Conservation (phyloP, 2,329 filamentous ascomycete genomes). For the Malbranchea zuffiana region DNA sequence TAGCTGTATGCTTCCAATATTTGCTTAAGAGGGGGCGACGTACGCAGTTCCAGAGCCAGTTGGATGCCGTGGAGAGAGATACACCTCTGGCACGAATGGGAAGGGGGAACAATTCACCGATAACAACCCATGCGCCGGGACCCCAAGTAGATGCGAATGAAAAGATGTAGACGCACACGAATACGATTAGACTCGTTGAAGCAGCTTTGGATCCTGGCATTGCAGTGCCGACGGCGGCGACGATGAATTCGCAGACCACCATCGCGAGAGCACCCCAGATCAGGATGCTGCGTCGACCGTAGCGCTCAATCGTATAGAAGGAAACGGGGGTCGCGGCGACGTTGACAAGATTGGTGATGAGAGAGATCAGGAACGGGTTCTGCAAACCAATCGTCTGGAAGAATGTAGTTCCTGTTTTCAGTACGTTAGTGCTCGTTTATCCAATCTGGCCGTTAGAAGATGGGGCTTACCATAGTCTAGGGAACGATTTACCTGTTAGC, state of each 20-base stretch:
- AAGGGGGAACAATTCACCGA: conserved; percentile 83
- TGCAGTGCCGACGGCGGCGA: conserved; percentile 62
- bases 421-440: too few species aligned
- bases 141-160: conserved; percentile 88
- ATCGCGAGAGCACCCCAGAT: conserved; percentile 70
- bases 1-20: conserved; percentile 3
- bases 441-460: not conserved
- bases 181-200: conserved; percentile 61
- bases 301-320: conserved; percentile 73
- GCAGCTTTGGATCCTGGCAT: conserved; percentile 38
- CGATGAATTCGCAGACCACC: conserved; percentile 77
- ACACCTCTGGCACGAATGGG: conserved; percentile 83
- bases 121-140: conserved; percentile 58
- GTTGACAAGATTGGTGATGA: conserved; percentile 83
- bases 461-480: not conserved
- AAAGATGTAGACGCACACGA: conserved; percentile 88
- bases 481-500: too few species aligned
- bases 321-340: conserved; percentile 75
- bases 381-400: conserved; percentile 64
- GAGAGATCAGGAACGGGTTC: conserved; percentile 71
- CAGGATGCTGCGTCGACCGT: conserved; percentile 70
- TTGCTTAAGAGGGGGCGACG: conserved; percentile 22
- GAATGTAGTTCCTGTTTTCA: conserved; percentile 77
- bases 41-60: conserved; percentile 82
- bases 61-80: conserved; percentile 73